Conservation (phyloP, 2,329 filamentous ascomycete species). For the Lasiodiplodia gonubiensis region DNA sequence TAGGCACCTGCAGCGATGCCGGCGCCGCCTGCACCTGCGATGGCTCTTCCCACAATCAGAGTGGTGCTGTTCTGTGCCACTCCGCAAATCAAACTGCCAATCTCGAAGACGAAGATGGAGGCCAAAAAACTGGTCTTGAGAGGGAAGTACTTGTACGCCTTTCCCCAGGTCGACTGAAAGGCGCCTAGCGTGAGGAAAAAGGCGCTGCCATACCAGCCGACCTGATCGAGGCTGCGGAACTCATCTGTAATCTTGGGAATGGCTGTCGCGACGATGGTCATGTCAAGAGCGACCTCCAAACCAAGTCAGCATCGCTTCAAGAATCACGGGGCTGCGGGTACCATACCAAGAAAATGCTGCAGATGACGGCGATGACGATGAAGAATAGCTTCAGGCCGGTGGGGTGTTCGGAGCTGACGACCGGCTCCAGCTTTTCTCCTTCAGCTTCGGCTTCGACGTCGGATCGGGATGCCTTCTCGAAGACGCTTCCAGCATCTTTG, state of each 20-base stretch:
- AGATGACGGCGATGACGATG: slow-evolving; percentile 38
- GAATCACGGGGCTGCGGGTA: neutral
- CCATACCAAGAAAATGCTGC: slow-evolving; percentile 38
- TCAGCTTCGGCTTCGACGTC: slow-evolving; percentile 21
- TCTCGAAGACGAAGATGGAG: slow-evolving; percentile 55
- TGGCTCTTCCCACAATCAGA: slow-evolving; percentile 50
- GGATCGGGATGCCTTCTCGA: slow-evolving; percentile 8
- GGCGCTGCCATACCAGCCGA: slow-evolving; percentile 39
- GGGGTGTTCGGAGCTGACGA: slow-evolving; percentile 31
- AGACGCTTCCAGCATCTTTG: slow-evolving; percentile 3
- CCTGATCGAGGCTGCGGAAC: slow-evolving; percentile 35
- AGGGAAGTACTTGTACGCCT: slow-evolving; percentile 53
- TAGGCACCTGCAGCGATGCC: slow-evolving; percentile 47
- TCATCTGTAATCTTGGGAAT: slow-evolving; percentile 40
- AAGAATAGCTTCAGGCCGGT: slow-evolving; percentile 36
- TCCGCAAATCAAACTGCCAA: slow-evolving; percentile 63
- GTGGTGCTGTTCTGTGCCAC: slow-evolving; percentile 44
- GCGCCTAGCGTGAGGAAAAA: slow-evolving; percentile 53
- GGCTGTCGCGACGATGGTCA: slow-evolving; percentile 40
- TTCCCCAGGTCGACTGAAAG: slow-evolving; percentile 55
- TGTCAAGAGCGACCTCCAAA: slow-evolving; percentile 28
- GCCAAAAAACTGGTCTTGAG: slow-evolving; percentile 46
- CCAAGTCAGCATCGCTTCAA: neutral
- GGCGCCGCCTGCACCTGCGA: slow-evolving; percentile 49
- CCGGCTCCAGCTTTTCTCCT: slow-evolving; percentile 24